Evolutionary conservation across 2,329 filamentous ascomycete genomes (phyloP), one percentile per base, ranked within the genome.

Genomic region (Colletotrichum tanaceti): DNA sequence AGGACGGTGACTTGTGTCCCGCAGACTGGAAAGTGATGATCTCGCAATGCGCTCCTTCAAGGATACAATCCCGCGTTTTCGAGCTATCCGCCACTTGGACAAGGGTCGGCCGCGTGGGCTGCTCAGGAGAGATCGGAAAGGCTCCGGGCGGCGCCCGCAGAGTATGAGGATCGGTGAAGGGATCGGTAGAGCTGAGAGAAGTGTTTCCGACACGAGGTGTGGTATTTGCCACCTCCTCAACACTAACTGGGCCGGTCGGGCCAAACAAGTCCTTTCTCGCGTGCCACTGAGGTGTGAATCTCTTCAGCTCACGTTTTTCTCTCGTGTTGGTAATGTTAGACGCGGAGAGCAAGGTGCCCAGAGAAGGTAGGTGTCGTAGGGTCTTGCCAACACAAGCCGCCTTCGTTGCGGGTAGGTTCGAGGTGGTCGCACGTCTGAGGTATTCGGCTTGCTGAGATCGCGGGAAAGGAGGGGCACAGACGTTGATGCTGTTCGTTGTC

Each of bases 371-470:
- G 28, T 49, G 57, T 24, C 43, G 28, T 20, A 5, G 16, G n/a
- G 28, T 14, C 43, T 35, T 46, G 57, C 13, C 13, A 5, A 47
- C n/a, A 59, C 41, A 9, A 38, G 41, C 14, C 13, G 28, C 11
- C 43, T 38, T 35, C 22, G 14, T 35, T 38, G 44, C 32, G 38
- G 13, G 43, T 24, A 35, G 20, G 13, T 6, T 24, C 20, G 43
- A 22, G 20, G 28, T 38, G 18, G 57, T 38, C n/a, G 28, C 28
- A 9, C 35, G 57, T 49, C 43, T 24, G 43, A 49, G 28, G 41
- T 59, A 59, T 39, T 22, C 57, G 57, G 55, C 43, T 41, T 47
- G 55, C 28, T 22, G 55, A 58, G 55, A 58, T 13, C 43, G 38
- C 4, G 43, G 28, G 43, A 47, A 38, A 22, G 28, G 13, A 18